These are phyloP conservation scores for Alternaria hordeiaustralica DNA, from an alignment of 2,329 filamentous ascomycete species.

Conservation along the genomic window DNA sequence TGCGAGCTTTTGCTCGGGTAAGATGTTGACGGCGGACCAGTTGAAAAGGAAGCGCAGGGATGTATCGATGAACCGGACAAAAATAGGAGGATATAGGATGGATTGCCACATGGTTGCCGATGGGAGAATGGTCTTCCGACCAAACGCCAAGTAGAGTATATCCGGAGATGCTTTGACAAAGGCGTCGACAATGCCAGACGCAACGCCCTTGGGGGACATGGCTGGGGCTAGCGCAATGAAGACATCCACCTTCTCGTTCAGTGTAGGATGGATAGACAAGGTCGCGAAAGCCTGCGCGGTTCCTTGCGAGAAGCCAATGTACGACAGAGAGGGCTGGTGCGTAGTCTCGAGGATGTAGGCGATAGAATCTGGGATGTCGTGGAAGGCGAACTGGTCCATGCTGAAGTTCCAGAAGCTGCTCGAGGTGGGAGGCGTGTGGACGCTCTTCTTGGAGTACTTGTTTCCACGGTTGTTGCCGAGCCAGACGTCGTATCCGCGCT, in stretches of 20 bases:
- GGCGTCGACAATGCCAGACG: constrained; percentile 88
- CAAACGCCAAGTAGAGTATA: constrained; percentile 90
- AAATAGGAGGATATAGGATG: constrained; percentile 92
- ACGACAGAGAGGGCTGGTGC: constrained; percentile 81
- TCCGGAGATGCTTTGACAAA: constrained; percentile 93
- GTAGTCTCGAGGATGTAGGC: constrained; percentile 88
- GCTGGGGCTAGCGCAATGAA: constrained; percentile 96
- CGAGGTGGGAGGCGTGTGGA: constrained; percentile 75
- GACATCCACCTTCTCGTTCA: constrained; percentile 93
- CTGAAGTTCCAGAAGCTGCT: constrained; percentile 94
- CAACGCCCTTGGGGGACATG: constrained; percentile 92
- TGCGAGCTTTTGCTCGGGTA: constrained; percentile 85
- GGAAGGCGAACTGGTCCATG: constrained; percentile 97
- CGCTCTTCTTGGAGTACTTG: constrained; percentile 97
- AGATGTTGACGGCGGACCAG: constrained; percentile 87
- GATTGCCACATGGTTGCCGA: constrained; percentile 98
- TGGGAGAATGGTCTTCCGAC: constrained; percentile 86
- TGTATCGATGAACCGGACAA: constrained; percentile 84
- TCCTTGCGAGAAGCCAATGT: constrained; percentile 96
- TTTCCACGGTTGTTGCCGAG: constrained; percentile 97
- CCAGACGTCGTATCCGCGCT: constrained; percentile 96
- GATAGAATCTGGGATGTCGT: constrained; percentile 96
- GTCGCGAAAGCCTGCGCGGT: constrained; percentile 96
- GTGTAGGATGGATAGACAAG: constrained; percentile 85
- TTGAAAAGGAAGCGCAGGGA: constrained; percentile 84